Evolutionary conservation across 1,284 basidiomycete genomes (phyloP).

Genomic region (Cutaneotrichosporon dermatis): DNA sequence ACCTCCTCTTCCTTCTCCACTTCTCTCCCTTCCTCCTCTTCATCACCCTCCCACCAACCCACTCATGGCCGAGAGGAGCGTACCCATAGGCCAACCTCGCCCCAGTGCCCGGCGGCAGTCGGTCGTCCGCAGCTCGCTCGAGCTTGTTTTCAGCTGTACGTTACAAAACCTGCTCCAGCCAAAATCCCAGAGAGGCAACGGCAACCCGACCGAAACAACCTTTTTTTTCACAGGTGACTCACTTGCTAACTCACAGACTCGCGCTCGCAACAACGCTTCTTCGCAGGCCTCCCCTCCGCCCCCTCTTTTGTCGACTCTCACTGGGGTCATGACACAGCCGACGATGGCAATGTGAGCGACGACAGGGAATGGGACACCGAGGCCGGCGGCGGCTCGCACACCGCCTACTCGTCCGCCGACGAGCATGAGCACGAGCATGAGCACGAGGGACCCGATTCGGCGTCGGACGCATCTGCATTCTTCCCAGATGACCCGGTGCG

Average conservation of each 20-base stretch:
- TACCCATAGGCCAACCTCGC: slow-evolving; percentile 13
- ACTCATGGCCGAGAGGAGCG: slow-evolving; percentile 11
- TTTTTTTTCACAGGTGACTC: too few species aligned
- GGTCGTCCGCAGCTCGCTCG: slow-evolving; percentile 42
- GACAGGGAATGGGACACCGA: slow-evolving; percentile 23
- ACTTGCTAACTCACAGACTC: slow-evolving; percentile 33
- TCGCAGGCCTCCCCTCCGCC: slow-evolving; percentile 35
- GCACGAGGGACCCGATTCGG: slow-evolving; percentile 10
- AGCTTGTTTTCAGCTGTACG: slow-evolving; percentile 49
- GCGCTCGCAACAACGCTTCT: slow-evolving; percentile 45
- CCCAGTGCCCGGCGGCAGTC: not conserved
- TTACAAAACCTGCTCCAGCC: not conserved
- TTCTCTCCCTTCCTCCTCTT: not conserved
- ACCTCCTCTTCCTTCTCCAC: too few species aligned
- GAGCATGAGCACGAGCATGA: slow-evolving; percentile 12
- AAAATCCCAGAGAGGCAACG: not conserved
- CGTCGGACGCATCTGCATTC: slow-evolving; percentile 25
- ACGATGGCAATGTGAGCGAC: slow-evolving; percentile 5
- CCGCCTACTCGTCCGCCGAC: slow-evolving; percentile 16
- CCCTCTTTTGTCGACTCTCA: slow-evolving; percentile 44
- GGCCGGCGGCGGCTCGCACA: slow-evolving; percentile 11
- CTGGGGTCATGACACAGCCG: slow-evolving; percentile 7
- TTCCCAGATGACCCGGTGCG: slow-evolving; percentile 10
- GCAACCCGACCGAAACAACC: not conserved
- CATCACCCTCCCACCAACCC: too few species aligned